Percentiles rank a stretch among this genome's conserved stretches.
Evolutionary conservation across 148 eudicot species (phyloP).

Genomic region (Polygonum aviculare): DNA sequence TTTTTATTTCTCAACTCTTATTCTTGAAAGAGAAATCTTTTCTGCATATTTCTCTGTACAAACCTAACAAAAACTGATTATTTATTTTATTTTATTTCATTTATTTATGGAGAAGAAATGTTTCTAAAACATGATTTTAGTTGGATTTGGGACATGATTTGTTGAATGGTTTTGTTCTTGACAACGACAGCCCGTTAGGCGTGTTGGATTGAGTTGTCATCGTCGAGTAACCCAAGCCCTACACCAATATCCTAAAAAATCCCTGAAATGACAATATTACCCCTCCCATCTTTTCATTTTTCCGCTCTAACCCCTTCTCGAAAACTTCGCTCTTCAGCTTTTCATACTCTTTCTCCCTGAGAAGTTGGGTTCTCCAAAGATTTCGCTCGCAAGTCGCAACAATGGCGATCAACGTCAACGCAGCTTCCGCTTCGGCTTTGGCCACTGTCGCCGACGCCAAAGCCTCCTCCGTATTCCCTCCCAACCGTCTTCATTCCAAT

Average conservation of each 20-base stretch:
- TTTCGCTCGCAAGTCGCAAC: background rate
- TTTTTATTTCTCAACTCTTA: too few relatives aligned
- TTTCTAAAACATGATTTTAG: background rate
- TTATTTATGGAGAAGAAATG: too few relatives aligned
- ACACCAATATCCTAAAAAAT: background rate
- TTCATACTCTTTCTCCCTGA: background rate
- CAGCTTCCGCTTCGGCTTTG: constrained; percentile 7
- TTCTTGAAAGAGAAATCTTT: too few relatives aligned
- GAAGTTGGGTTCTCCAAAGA: background rate
- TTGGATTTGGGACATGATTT: too few relatives aligned
- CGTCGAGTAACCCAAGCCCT: background rate
- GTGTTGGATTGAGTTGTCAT: background rate
- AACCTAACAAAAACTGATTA: too few relatives aligned
- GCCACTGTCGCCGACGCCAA: background rate
- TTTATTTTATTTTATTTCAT: too few relatives aligned
- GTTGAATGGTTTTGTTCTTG: background rate
- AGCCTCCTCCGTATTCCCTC: background rate
- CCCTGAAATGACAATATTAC: background rate
- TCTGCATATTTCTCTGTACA: too few relatives aligned
- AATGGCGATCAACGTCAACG: constrained; percentile 4
- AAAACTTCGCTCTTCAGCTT: background rate
- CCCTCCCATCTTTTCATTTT: background rate
- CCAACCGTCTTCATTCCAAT: background rate
- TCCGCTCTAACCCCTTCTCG: background rate
- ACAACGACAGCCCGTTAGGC: background rate